Evolutionary conservation across 495 filamentous ascomycete genomes (phyloP).

Genomic region (Podospora tetraspora): DNA sequence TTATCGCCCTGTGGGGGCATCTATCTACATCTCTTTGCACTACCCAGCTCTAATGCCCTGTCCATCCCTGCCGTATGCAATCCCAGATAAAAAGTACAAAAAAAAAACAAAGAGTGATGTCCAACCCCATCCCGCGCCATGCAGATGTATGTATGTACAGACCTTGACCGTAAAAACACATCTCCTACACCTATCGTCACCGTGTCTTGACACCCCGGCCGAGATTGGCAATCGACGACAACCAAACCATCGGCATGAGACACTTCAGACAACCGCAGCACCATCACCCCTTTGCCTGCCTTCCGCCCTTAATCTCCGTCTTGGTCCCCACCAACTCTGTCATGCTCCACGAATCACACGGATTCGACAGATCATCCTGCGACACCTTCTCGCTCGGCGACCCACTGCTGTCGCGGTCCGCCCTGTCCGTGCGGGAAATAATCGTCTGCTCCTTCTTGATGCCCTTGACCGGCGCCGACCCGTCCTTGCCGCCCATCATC

Average conservation of each 20-base stretch:
- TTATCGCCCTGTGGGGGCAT: not conserved
- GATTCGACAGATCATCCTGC: not conserved
- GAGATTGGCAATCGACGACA: too few species aligned
- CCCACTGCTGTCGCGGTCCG: not conserved
- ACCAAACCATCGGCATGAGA: not conserved
- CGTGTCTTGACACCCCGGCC: too few species aligned
- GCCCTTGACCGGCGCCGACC: not conserved
- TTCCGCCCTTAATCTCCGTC: not conserved
- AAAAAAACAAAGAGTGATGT: not conserved
- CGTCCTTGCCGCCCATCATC: not conserved
- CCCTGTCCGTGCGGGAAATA: not conserved
- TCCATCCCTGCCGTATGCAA: not conserved
- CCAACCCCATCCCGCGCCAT: not conserved
- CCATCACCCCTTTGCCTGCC: not conserved
- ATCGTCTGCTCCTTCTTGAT: not conserved
- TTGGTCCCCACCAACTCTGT: conserved; percentile 3
- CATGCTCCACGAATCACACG: not conserved
- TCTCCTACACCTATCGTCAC: not conserved
- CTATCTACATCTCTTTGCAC: not conserved
- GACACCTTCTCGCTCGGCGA: not conserved
- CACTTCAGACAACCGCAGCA: too few species aligned
- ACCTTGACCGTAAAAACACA: not conserved
- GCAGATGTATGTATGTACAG: not conserved
- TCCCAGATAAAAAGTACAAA: not conserved
- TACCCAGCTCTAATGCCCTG: not conserved